Evolutionary conservation across 2,329 filamentous ascomycete genomes (phyloP).

Genomic region (Rhynchosporium secalis): DNA sequence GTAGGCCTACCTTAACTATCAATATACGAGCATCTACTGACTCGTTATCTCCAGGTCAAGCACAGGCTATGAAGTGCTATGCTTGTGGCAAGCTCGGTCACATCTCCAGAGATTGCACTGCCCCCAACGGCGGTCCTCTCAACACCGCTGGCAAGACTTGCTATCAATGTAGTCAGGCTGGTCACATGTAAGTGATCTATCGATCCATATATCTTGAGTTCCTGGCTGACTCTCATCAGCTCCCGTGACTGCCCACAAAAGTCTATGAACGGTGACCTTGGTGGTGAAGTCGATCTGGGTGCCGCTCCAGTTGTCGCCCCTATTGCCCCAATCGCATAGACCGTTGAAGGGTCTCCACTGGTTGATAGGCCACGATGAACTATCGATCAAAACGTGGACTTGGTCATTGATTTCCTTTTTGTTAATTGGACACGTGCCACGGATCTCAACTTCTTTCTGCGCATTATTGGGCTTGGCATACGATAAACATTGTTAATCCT

Average conservation of each 20-base stretch:
- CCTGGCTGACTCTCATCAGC: slow-evolving; percentile 17
- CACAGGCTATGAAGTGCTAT: slow-evolving; percentile 81
- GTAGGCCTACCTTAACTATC: slow-evolving; percentile 41
- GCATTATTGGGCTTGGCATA: slow-evolving; percentile 35
- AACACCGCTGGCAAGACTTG: slow-evolving; percentile 98
- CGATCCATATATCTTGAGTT: background rate
- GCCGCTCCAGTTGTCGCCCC: slow-evolving; percentile 44
- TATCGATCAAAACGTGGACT: slow-evolving; percentile 34
- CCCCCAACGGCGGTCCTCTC: slow-evolving; percentile 91
- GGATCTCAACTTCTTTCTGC: slow-evolving; percentile 35
- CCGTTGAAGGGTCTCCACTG: slow-evolving; percentile 30
- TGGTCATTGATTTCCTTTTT: slow-evolving; percentile 38
- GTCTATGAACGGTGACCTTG: slow-evolving; percentile 52
- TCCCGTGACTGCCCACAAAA: slow-evolving; percentile 63
- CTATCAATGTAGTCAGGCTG: slow-evolving; percentile 94
- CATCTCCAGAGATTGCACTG: slow-evolving; percentile 77
- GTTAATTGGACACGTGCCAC: slow-evolving; percentile 38
- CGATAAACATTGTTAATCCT: slow-evolving; percentile 29
- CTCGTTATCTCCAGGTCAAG: slow-evolving; percentile 53
- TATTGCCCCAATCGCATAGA: slow-evolving; percentile 48
- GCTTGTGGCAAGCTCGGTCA: slow-evolving; percentile 68
- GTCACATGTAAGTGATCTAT: slow-evolving; percentile 73
- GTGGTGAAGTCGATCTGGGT: slow-evolving; percentile 34
- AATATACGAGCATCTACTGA: slow-evolving; percentile 7
- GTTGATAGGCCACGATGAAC: slow-evolving; percentile 40